Percentiles rank a stretch among this genome's conserved stretches.
phyloP scores from a whole-genome alignment of 805 yeast genomes.

The Diddensiella caesifluorescens region DNA sequence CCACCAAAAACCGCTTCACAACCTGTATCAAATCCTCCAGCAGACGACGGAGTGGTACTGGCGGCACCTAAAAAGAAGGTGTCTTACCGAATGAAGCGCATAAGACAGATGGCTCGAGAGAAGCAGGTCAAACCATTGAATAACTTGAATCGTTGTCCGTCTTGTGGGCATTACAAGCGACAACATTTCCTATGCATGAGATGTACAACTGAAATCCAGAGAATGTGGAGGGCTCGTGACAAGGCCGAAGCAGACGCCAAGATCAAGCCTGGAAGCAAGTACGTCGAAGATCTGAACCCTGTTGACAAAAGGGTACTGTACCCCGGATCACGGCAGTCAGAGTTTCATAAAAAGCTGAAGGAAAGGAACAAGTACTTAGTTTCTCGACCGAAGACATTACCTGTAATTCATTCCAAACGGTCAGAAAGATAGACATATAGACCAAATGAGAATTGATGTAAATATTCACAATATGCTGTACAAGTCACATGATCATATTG shows the following conservation, averaged over 20 bases:
- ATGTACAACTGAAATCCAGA: conserved; percentile 77
- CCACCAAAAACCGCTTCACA: background rate
- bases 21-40: background rate
- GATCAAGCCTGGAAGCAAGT: conserved; percentile 23
- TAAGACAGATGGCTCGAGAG: conserved; percentile 71
- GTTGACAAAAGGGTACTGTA: conserved; percentile 61
- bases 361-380: conserved; percentile 52
- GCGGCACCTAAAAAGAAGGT: conserved; percentile 96
- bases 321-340: conserved; percentile 57
- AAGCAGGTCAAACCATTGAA: conserved; percentile 73
- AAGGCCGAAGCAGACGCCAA: conserved; percentile 17
- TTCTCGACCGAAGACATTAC: conserved; percentile 51
- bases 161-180: conserved; percentile 89
- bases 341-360: conserved; percentile 40
- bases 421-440: conserved; percentile 7
- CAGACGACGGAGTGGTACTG: conserved; percentile 63
- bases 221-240: conserved; percentile 51
- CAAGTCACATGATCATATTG: conserved; percentile 4
- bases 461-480: background rate
- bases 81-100: conserved; percentile 81
- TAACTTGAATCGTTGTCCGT: conserved; percentile 84
- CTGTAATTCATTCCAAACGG: conserved; percentile 37
- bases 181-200: conserved; percentile 89
- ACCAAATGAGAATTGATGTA: background rate
- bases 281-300: conserved; percentile 41